Conservation (phyloP, 805 yeast species). For the Candida dendrica region DNA sequence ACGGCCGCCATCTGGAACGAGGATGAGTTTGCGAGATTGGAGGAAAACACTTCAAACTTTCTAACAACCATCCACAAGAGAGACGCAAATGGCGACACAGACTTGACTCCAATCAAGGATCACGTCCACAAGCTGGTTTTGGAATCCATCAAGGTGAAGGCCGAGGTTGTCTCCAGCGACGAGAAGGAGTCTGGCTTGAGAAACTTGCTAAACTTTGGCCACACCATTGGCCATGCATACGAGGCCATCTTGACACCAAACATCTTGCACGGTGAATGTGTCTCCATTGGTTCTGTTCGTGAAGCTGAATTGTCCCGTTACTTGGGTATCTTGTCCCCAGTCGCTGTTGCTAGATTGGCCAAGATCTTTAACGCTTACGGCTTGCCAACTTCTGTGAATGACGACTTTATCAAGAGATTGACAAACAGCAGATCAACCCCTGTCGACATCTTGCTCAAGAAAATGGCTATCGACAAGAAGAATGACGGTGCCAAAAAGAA, state of each 20-base stretch:
- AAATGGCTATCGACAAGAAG: conserved; percentile 95
- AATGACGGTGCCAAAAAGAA: conserved; percentile 90
- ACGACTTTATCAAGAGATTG: conserved; percentile 61
- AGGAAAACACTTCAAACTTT: conserved; percentile 63
- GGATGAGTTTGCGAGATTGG: conserved; percentile 77
- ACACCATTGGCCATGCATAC: conserved; percentile 95
- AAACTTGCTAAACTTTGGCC: conserved; percentile 91
- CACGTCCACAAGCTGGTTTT: conserved; percentile 73
- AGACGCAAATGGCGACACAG: conserved; percentile 42
- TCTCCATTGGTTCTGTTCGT: conserved; percentile 89
- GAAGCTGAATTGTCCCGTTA: conserved; percentile 96
- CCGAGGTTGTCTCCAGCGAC: conserved; percentile 87
- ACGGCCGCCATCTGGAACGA: conserved; percentile 98
- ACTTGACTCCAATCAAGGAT: conserved; percentile 61
- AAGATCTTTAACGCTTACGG: conserved; percentile 82
- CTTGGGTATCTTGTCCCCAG: conserved; percentile 81
- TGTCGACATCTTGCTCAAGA: conserved; percentile 63
- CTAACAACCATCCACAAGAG: conserved; percentile 55
- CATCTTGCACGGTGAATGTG: conserved; percentile 97
- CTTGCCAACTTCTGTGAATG: conserved; percentile 73
- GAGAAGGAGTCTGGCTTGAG: conserved; percentile 94
- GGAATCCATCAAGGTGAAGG: conserved; percentile 86
- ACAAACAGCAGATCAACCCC: conserved; percentile 67
- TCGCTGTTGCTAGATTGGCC: conserved; percentile 84
- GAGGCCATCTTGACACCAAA: conserved; percentile 97